Evolutionary conservation across 495 filamentous ascomycete species (phyloP).

Genomic region (Aspergillus kassunensis): DNA sequence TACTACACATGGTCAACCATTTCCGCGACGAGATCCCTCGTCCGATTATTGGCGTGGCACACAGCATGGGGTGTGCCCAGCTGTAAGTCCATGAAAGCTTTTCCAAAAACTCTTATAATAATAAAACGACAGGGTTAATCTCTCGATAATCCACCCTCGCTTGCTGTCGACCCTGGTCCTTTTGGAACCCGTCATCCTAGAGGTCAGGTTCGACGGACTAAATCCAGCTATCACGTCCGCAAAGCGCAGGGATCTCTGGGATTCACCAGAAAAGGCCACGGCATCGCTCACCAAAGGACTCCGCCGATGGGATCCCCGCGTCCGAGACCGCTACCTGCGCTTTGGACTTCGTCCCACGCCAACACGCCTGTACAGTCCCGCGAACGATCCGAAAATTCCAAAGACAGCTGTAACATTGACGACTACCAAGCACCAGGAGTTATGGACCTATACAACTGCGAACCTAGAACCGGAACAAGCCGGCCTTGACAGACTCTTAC

Average conservation of each 20-base stretch:
- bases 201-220: conserved; percentile 16
- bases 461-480: conserved; percentile 18
- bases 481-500: conserved; percentile 47
- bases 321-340: conserved; percentile 45
- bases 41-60: conserved; percentile 71
- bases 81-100: conserved; percentile 28
- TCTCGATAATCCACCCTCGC: conserved; percentile 64
- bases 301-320: conserved; percentile 52
- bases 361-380: conserved; percentile 35
- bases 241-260: conserved; percentile 56
- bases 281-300: conserved; percentile 14
- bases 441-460: conserved; percentile 29
- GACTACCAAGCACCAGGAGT: conserved; percentile 62
- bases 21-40: conserved; percentile 69
- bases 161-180: conserved; percentile 63
- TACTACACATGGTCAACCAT: conserved; percentile 69
- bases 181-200: conserved; percentile 62
- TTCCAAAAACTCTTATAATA: background rate
- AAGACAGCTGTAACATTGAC: conserved; percentile 46
- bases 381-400: conserved; percentile 23
- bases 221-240: conserved; percentile 32
- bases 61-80: conserved; percentile 70
- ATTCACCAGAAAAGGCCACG: conserved; percentile 20
- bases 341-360: conserved; percentile 49
- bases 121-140: conserved; percentile 27